These are phyloP conservation scores for Aspergillus funiculosus DNA, from an alignment of 495 filamentous ascomycete species.

Conservation along the genomic window DNA sequence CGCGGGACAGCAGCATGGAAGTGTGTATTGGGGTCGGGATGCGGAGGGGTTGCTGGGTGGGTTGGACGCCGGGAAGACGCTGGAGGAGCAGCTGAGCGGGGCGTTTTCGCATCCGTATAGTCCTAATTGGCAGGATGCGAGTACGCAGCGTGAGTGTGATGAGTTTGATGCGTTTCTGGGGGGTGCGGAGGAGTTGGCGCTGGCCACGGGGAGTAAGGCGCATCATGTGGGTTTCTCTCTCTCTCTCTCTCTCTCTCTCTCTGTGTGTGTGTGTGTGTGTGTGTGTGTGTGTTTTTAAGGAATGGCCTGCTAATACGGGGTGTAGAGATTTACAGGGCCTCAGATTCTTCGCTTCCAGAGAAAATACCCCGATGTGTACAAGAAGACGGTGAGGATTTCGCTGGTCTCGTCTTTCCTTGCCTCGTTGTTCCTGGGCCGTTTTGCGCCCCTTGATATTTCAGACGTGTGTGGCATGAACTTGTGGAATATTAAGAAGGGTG, in stretches of 20 bases:
- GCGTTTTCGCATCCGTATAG: slow-evolving; percentile 84
- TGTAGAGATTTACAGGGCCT: slow-evolving; percentile 91
- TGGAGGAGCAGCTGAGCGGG: slow-evolving; percentile 63
- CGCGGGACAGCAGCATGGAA: slow-evolving; percentile 94
- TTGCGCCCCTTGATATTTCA: slow-evolving; percentile 87
- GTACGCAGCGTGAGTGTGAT: slow-evolving; percentile 88
- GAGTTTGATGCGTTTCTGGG: slow-evolving; percentile 71
- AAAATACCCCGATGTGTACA: slow-evolving; percentile 75
- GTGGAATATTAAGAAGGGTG: slow-evolving; percentile 74
- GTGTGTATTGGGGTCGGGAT: slow-evolving; percentile 77
- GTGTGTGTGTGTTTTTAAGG: slow-evolving; percentile 21
- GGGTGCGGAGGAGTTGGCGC: slow-evolving; percentile 58
- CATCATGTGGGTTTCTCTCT: slow-evolving; percentile 68
- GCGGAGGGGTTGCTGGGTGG: slow-evolving; percentile 59
- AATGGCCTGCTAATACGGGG: background rate
- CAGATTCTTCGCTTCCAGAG: slow-evolving; percentile 85
- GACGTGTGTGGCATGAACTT: slow-evolving; percentile 97
- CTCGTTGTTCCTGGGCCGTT: slow-evolving; percentile 77
- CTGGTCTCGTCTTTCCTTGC: slow-evolving; percentile 94
- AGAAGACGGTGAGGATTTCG: slow-evolving; percentile 74
- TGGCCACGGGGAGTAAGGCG: slow-evolving; percentile 81
- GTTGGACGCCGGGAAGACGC: slow-evolving; percentile 52
- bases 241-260: background rate
- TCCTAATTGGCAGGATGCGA: slow-evolving; percentile 97
- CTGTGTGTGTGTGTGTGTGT: background rate